phyloP scores from a whole-genome alignment of 768 basidiomycete genomes.

The Coprinellus micaceus region DNA sequence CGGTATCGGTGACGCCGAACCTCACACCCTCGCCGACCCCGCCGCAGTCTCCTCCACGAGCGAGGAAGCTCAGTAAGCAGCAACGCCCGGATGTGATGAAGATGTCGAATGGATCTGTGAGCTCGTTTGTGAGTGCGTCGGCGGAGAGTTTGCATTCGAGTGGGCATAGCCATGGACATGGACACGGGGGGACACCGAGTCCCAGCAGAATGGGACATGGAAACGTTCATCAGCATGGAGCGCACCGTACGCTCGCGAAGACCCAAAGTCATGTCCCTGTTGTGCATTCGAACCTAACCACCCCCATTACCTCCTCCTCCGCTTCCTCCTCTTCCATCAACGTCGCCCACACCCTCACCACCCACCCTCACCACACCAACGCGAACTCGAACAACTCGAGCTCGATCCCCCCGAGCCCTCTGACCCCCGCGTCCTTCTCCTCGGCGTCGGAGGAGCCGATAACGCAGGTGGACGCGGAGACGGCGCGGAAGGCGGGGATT shows the following conservation, averaged over 20 bases:
- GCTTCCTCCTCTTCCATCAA: conserved; percentile 1
- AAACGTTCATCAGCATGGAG: conserved; percentile 13
- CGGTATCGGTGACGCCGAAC: no score
- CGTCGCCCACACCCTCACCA: background rate
- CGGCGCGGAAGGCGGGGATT: conserved; percentile 14
- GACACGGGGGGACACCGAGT: background rate
- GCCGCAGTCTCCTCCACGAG: conserved; percentile 17
- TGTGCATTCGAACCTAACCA: no score
- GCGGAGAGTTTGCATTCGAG: conserved; percentile 7
- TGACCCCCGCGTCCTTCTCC: background rate
- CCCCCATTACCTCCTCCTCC: no score
- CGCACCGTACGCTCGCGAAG: conserved; percentile 15
- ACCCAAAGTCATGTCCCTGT: no score
- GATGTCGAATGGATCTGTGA: conserved; percentile 16
- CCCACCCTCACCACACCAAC: no score
- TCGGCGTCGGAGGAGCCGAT: background rate
- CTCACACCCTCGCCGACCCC: background rate
- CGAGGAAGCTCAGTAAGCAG: conserved; percentile 28
- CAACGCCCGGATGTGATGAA: conserved; percentile 15
- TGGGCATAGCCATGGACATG: background rate
- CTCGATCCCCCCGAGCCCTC: background rate
- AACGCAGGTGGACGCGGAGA: conserved; percentile 26
- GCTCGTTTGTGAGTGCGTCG: conserved; percentile 7
- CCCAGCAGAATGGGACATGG: background rate
- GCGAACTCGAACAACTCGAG: no score